These are phyloP conservation scores for Oxytropis ochrocephala DNA, from an alignment of 306 rosid genomes.

Conservation along the genomic window DNA sequence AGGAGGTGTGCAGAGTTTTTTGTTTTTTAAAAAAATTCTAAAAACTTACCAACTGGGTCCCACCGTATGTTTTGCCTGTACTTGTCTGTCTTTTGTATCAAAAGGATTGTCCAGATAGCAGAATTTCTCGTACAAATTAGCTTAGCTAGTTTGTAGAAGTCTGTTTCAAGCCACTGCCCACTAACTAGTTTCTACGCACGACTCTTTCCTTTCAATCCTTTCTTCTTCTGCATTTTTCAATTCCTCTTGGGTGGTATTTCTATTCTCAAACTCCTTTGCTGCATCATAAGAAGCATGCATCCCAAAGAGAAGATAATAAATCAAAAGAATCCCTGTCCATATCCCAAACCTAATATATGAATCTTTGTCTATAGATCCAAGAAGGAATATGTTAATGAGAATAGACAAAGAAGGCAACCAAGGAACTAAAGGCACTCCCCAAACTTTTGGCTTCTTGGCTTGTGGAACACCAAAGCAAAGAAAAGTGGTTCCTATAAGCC, in stretches of 20 bases:
- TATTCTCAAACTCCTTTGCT: conserved; percentile 22
- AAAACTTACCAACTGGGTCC: no score
- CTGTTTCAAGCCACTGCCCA: no score
- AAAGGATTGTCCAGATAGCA: no score
- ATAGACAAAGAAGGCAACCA: conserved; percentile 68
- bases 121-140: no score
- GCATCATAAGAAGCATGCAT: conserved; percentile 42
- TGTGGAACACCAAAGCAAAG: conserved; percentile 46
- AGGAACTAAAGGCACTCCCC: conserved; percentile 84
- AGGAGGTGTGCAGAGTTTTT: no score
- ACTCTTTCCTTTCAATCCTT: no score
- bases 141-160: no score
- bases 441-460: conserved; percentile 51
- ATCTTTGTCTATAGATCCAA: conserved; percentile 59
- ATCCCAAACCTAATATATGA: conserved; percentile 41
- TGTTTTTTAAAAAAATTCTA: no score
- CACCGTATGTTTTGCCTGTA: no score
- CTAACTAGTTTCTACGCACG: no score
- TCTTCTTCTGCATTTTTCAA: no score
- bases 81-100: no score
- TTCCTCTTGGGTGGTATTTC: not conserved
- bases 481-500: conserved; percentile 43
- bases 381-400: conserved; percentile 63
- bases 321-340: conserved; percentile 26
- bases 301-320: conserved; percentile 29